Evolutionary conservation across 345 rosid species (phyloP), one percentile per base, ranked within the genome.

Genomic region (Gynandropsis gynandra): DNA sequence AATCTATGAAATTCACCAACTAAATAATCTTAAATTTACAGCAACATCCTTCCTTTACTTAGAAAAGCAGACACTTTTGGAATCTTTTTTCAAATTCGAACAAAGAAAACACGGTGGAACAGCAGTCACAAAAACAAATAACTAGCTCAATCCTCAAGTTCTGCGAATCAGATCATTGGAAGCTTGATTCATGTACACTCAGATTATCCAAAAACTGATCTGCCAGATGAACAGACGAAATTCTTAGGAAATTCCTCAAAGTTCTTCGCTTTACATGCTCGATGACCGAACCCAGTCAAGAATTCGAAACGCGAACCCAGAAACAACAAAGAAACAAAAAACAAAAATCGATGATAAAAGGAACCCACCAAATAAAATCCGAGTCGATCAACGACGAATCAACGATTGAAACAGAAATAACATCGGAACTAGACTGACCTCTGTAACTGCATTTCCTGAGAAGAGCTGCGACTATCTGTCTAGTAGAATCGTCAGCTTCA

Each of bases 401-500:
- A 5, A 39, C 42, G 53, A 24, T 24, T 2, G 29, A 24, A 24
- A 24, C 29, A 24, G 29, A 24, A 5, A 24, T 5, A 24, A 5
- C 29, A 24, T 19, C 42, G 52, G 15, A 47, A 32, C 37, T 7
- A 27, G 54, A 71, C 82, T 17, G 38, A 92, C 98, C 98, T 69
- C 57, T 74, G 67, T 85, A 92, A 53, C 82, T 72, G 61, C 95
- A 87, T 75, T 85, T 92, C 73, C 85, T 71, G 20, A 92, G 87
- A 38, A 92, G 86, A 48, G 93, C 95, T 36, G 90, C 41, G 11
- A 92, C 66, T 40, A 92, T 85, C 72, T 92, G 96, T 47, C 98
- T 71, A 8, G 98, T 92, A 0, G 93, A 92, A 69, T 87, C 98
- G 55, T 92, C 98, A 17, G 95, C 85, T 72, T 92, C 98, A 4